Base-by-base conservation (phyloP, 2,329 filamentous ascomycete species). In the Aspergillus ustus region DNA sequence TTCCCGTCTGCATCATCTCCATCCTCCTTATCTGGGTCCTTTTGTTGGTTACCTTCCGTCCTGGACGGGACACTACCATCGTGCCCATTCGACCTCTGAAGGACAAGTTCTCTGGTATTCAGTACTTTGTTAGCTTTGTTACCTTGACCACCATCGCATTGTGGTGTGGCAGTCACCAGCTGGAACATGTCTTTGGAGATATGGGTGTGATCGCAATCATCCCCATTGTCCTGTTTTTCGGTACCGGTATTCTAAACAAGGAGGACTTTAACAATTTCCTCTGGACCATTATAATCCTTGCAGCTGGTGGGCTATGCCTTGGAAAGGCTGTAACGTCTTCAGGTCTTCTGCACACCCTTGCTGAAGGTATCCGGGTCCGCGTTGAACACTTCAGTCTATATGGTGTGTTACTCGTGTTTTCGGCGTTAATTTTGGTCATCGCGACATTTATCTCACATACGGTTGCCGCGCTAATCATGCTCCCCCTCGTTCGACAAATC, bases 251-350 rank as follows among this genome's bases (percentile, higher is more conserved):
- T 67, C 83, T 99, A 34, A 98, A 93, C 52, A 99, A 98, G 79
- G 95, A 98, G 78, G 95, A 99, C 79, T 99, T 99, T 76, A 99
- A 99, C 83, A 99, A 99, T 78, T 99, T 99, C 78, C 90, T 97
- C 44, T 99, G 95, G 95, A 99, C 96, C 20, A 99, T 99, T 78
- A 97, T 99, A 78, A 98, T 99, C 72, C 89, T 99, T 20, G 95
- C 95, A 0, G 94, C 95, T 0, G 95, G 95, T 51, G 95, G 95
- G 7, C 81, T 99, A 37, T 93, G 93, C 1, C 87, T 99, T 0
- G 95, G 95, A 60, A 97, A 96, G 76, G 91, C 94, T 0, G 95
- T 99, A 61, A 94, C 93, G 66, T 95, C 92, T 0, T 98, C 94
- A 0, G 95, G 95, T 1, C 84, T 99, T 11, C 83, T 99, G 34